Base-by-base conservation (phyloP, 495 filamentous ascomycete genomes). In the Cladorrhinum samala region DNA sequence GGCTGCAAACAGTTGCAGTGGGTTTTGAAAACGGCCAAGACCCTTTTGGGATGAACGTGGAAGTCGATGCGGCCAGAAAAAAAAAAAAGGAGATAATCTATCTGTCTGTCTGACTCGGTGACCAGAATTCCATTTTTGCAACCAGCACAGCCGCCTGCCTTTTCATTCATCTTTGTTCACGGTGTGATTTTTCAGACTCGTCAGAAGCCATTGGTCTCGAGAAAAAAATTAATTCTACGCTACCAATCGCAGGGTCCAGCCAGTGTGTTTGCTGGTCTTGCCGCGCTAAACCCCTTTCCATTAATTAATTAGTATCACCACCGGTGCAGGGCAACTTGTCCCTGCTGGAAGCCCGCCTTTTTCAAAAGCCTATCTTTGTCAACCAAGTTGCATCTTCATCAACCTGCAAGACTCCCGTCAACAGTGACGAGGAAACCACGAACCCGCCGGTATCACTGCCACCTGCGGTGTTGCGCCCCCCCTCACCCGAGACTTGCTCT, bases 211-310 rank as follows among this genome's bases (percentile, higher is more conserved):
- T n/a, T n/a, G n/a, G n/a, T n/a, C n/a, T n/a, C n/a, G n/a, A n/a
- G n/a, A n/a, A n/a, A n/a, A n/a, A n/a, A n/a, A n/a, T n/a, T n/a
- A n/a, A n/a, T n/a, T n/a, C n/a, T n/a, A n/a, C n/a, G n/a, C n/a
- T n/a, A n/a, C n/a, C 11, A 33, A 33, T 33, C 27, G 27, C 27
- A 33, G 27, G 27, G 27, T 33, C 27, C 27, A 33, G 27, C 11
- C 11, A 33, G 45, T 30, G n/a, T 42, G 49, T 21, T 11, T 16
- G 23, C 27, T 49, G 17, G 14, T 24, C 9, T 40, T n/a, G 20
- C 17, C 33, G 48, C 52, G 45, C 45, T 52, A 50, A 38, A 48
- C 53, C 53, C 42, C 56, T 46, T 55, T 56, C 27, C 47, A 60
- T 54, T 33, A 54, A 54, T 60, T 61, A 53, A 59, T 33, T n/a